Base-by-base conservation (phyloP, 495 filamentous ascomycete species). In the Cladorrhinum samala region DNA sequence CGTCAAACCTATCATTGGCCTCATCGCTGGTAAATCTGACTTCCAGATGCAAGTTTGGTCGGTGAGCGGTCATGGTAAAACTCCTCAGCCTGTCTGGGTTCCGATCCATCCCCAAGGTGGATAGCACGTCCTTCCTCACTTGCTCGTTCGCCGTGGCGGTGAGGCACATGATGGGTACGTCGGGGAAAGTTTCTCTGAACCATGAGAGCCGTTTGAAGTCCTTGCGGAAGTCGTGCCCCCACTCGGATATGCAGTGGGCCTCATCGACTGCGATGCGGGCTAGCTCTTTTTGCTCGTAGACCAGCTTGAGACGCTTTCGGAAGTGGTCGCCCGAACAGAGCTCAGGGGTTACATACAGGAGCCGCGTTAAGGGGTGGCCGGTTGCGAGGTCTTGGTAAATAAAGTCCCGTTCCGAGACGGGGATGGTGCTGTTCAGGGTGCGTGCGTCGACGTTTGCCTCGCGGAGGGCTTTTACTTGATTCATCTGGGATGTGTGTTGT, bases 211-310 rank as follows among this genome's bases (percentile, higher is more conserved):
- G 78, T 58, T 89, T 88, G 69, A 95, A 96, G 27, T 89, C 85
- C 16, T 86, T 87, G n/a, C 92, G 86, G 62, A 97, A 97, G 67
- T 97, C 92, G 65, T 97, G 91, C 16, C 92, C 92, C 92, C 92
- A 97, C 83, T 97, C 91, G 9, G 86, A 91, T 57, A 97, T 95
- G 66, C 92, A 96, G 65, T 97, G 92, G 13, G 92, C 92, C 71
- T 97, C 92, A 69, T 97, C 92, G 43, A 97, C 84, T 41, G 85
- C 92, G 57, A 97, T 81, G 9, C 92, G 83, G 9, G 85, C 82
- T 4, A 97, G 79, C 66, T 96, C 88, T 19, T 82, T 77, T 67
- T 96, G 91, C 42, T 78, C 67, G 63, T 96, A 76, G n/a, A 96
- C 83, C 1, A 84, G 74, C 49, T 74, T 75, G 7, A 97, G 72